Conservation (phyloP, 805 yeast species). For the Candida koratica region DNA sequence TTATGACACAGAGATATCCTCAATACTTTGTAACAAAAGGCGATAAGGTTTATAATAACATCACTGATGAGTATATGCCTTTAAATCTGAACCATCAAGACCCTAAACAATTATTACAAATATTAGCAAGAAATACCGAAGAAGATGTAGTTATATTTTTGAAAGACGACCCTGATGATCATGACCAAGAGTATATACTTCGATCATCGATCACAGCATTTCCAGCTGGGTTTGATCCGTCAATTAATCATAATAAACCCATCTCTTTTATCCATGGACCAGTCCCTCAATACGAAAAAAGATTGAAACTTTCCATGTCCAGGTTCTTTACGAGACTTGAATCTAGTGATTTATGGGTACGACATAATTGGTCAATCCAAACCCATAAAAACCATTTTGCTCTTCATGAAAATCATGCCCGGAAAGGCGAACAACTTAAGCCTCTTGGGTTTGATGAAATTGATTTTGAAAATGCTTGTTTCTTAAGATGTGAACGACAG, state of each 20-base stretch:
- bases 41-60: slow-evolving; percentile 31
- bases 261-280: slow-evolving; percentile 63
- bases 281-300: slow-evolving; percentile 61
- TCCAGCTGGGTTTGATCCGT: slow-evolving; percentile 73
- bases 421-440: slow-evolving; percentile 25
- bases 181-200: slow-evolving; percentile 54
- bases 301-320: slow-evolving; percentile 61
- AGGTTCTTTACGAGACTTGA: slow-evolving; percentile 56
- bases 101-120: slow-evolving; percentile 20
- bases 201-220: slow-evolving; percentile 57
- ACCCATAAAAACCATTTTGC: slow-evolving; percentile 42
- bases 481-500: slow-evolving; percentile 36
- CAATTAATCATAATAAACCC: slow-evolving; percentile 47
- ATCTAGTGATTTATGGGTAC: slow-evolving; percentile 52
- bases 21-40: slow-evolving; percentile 39
- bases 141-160: slow-evolving; percentile 61
- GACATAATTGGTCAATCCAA: slow-evolving; percentile 72
- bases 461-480: slow-evolving; percentile 33
- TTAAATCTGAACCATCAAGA: slow-evolving; percentile 13
- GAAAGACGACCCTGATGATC: slow-evolving; percentile 33
- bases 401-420: slow-evolving; percentile 29
- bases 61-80: slow-evolving; percentile 41
- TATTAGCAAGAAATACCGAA: slow-evolving; percentile 43
- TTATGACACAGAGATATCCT: slow-evolving; percentile 49
- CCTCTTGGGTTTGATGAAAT: slow-evolving; percentile 25